A percentile compares a stretch with the other conserved stretches of the same genome.
Conservation (phyloP, 2,329 filamentous ascomycete species). For the Penicillium oxalicum region DNA sequence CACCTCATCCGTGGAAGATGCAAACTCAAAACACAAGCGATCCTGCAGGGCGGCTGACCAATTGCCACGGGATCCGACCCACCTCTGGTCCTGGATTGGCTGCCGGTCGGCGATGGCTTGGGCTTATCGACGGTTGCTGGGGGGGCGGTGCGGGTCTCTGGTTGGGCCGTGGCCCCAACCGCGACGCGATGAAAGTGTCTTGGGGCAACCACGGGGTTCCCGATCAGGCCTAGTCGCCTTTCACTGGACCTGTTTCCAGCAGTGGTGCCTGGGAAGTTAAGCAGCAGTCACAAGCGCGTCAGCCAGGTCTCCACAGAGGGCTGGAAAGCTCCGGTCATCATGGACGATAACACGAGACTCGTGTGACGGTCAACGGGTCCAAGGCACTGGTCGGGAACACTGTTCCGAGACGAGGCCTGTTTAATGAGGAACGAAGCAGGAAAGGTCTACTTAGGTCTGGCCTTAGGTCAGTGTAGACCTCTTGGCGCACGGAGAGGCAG, state of each 20-base stretch:
- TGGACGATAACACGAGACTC: too few species aligned
- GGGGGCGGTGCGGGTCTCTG: slow-evolving; percentile 8
- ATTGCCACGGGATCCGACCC: slow-evolving; percentile 11
- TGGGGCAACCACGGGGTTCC: slow-evolving; percentile 2
- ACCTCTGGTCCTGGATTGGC: slow-evolving; percentile 16
- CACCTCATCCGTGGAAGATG: slow-evolving; percentile 13
- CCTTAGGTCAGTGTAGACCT: too few species aligned
- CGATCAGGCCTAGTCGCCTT: slow-evolving; percentile 9
- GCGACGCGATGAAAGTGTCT: not conserved
- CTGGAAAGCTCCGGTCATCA: too few species aligned
- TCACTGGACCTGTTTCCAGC: not conserved
- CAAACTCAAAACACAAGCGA: slow-evolving; percentile 20
- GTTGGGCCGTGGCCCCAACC: slow-evolving; percentile 23
- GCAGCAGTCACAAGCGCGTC: slow-evolving; percentile 18
- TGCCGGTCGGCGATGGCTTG: slow-evolving; percentile 12
- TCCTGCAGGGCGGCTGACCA: slow-evolving; percentile 17
- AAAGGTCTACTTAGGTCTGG: too few species aligned
- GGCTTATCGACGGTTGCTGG: slow-evolving; percentile 17
- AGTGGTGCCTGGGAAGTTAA: slow-evolving; percentile 11
- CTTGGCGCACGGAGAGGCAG: too few species aligned
- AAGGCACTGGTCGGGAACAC: too few species aligned
- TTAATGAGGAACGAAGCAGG: too few species aligned
- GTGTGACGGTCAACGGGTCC: too few species aligned
- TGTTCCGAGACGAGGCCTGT: too few species aligned
- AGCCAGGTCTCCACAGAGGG: not conserved